phyloP scores from a whole-genome alignment of 148 eudicot species.

The Chenopodium quinoa region DNA sequence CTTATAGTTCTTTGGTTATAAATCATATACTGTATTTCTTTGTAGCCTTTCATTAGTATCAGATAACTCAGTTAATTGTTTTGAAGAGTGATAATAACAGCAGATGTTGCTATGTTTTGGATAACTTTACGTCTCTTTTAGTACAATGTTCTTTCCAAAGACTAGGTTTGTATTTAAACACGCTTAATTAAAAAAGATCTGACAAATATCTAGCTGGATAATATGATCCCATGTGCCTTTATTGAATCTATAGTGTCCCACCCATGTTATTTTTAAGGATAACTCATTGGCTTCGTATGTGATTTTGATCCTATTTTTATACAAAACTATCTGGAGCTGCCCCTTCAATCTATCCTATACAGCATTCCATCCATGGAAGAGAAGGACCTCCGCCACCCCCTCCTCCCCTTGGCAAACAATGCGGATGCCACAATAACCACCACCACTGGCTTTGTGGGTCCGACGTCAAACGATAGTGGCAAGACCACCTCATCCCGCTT shows the following conservation, averaged over 20 bases:
- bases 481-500: constrained; percentile 23
- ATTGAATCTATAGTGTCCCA: constrained; percentile 10
- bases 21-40: neutral
- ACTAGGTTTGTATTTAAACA: neutral
- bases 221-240: constrained; percentile 18
- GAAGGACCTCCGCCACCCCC: constrained; percentile 37
- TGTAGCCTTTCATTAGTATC: neutral
- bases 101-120: neutral
- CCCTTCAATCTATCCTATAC: neutral
- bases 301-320: neutral
- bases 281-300: neutral
- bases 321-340: neutral
- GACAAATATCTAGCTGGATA: constrained; percentile 3
- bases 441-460: neutral
- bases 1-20: neutral
- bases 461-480: neutral
- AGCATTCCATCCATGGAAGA: constrained; percentile 33
- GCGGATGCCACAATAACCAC: constrained; percentile 5
- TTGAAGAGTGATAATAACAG: neutral
- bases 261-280: neutral
- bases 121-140: neutral
- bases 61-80: neutral
- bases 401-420: constrained; percentile 27
- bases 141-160: neutral
- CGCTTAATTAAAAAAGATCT: neutral